Evolutionary conservation across 2,329 filamentous ascomycete species (phyloP).

Genomic region (Tolypocladium pustulatum): DNA sequence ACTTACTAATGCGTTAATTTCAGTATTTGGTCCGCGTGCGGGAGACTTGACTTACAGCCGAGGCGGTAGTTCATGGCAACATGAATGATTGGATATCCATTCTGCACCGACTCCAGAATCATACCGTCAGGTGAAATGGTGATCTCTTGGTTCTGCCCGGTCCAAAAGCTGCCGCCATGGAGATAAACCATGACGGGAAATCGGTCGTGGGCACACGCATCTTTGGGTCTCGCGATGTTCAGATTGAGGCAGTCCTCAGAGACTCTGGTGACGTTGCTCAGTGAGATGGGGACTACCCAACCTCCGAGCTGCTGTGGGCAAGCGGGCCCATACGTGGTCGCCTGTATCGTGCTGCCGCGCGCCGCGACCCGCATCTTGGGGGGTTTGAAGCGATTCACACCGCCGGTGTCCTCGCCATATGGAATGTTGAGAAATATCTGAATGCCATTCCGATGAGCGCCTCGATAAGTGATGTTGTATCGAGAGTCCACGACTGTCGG

Average conservation of each 20-base stretch:
- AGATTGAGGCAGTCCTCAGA: conserved; percentile 26
- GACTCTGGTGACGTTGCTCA: conserved; percentile 25
- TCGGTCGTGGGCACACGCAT: conserved; percentile 6
- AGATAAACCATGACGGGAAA: conserved; percentile 27
- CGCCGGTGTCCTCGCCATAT: conserved; percentile 35
- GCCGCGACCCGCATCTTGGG: conserved; percentile 22
- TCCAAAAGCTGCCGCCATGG: conserved; percentile 21
- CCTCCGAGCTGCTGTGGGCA: conserved; percentile 30
- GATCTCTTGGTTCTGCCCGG: conserved; percentile 19
- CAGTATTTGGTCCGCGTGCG: background rate
- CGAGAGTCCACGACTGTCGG: conserved; percentile 8
- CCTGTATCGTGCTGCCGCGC: conserved; percentile 23
- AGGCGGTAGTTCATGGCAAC: conserved; percentile 23
- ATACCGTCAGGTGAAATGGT: conserved; percentile 31
- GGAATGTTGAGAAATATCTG: conserved; percentile 37
- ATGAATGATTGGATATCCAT: conserved; percentile 24
- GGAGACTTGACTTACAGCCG: conserved; percentile 7
- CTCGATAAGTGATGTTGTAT: conserved; percentile 27
- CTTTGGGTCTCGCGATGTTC: conserved; percentile 20
- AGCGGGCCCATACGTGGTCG: conserved; percentile 27
- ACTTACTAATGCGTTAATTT: conserved; percentile 4
- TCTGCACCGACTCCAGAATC: conserved; percentile 32
- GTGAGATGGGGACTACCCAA: conserved; percentile 16
- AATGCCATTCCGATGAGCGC: conserved; percentile 29
- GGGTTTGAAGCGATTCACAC: conserved; percentile 33